Base-by-base conservation (phyloP, 177 flowering plant genomes). In the Telopea speciosissima region DNA sequence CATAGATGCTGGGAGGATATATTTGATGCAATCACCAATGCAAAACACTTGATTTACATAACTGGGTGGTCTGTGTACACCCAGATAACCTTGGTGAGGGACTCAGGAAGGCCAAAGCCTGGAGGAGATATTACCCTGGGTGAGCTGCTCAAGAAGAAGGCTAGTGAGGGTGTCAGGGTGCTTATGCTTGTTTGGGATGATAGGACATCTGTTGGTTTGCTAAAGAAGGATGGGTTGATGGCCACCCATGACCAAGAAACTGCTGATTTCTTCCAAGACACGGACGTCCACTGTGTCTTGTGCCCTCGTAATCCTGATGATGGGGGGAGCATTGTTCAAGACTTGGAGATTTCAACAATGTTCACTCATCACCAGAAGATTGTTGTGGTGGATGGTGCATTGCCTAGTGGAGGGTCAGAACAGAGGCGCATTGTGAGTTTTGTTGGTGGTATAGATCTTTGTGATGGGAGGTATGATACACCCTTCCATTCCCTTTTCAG, bases 101-200 rank as follows among this genome's bases (percentile, higher is more conserved):
- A 89, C 78, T 67, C 73, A 3, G 82, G 76, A 74, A 81, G 89
- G 81, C 80, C 67, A 40, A 84, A 81, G 70, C 85, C 81, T 0
- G 89, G 85, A 10, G 87, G 87, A 44, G 80, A 83, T 36, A 44
- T 82, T 54, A 84, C 85, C 11, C 82, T 88, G 7, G 92, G 92
- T 0, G 85, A 88, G 71, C 80, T 88, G 12, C 88, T 88, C 28
- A 83, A 79, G 80, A 84, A 77, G 76, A 86, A 83, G 74, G 92
- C 92, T 3, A 77, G 68, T 54, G 92, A 88, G 77, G 92, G 92
- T 24, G 88, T 88, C 2, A 78, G 82, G 36, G 90, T 88, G 25
- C 75, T 87, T 24, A 83, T 87, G 85, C 88, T 89, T 44, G 87
- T 89, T 60, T 89, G 93, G 93, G 90, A 89, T 77, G 93, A 87